phyloP scores from a whole-genome alignment of 1,284 basidiomycete genomes.

The Irpex sp. region DNA sequence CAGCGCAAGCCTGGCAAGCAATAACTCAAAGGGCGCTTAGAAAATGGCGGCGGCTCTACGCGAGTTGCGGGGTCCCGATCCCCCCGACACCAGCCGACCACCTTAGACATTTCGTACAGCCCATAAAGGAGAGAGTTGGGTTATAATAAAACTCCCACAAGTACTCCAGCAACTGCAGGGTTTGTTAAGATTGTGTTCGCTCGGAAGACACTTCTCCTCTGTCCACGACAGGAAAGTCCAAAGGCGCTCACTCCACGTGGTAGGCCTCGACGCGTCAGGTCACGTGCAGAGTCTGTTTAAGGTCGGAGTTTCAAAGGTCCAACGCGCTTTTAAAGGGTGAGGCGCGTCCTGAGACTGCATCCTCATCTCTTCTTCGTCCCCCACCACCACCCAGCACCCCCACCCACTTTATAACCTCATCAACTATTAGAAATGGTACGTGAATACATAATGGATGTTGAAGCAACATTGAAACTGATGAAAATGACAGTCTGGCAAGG shows the following conservation, averaged over 20 bases:
- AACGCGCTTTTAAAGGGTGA: conserved; percentile 30
- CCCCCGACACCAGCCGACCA: not conserved
- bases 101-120: not conserved
- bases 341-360: conserved; percentile 21
- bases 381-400: conserved; percentile 23
- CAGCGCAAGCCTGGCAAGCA: conserved; percentile 3
- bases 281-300: conserved; percentile 14
- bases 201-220: no score
- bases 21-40: not conserved
- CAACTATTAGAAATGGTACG: conserved; percentile 28
- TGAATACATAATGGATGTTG: conserved; percentile 7
- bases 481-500: conserved; percentile 46
- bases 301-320: conserved; percentile 28
- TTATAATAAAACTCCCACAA: no score
- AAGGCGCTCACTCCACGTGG: not conserved
- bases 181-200: no score
- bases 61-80: not conserved
- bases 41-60: not conserved
- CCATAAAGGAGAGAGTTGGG: no score
- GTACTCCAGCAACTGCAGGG: no score
- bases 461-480: conserved; percentile 16
- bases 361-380: conserved; percentile 22
- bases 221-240: not conserved
- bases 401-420: conserved; percentile 14
- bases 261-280: conserved; percentile 4